A percentile compares a stretch with the other conserved stretches of the same genome.
Evolutionary conservation across 139 green algal genomes (phyloP).

Genomic region (Micromonas pusilla): DNA sequence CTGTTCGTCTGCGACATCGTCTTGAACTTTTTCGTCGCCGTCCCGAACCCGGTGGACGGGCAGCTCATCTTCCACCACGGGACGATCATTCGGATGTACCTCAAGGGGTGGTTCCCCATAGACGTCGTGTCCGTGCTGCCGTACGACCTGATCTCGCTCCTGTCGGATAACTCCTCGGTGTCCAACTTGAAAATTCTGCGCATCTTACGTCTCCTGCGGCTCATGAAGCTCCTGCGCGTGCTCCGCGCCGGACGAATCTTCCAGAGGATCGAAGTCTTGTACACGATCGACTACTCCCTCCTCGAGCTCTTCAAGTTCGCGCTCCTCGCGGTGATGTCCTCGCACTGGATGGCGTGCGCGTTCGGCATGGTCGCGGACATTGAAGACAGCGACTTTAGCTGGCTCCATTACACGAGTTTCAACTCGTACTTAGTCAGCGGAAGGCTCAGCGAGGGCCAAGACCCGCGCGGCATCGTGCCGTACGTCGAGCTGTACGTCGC

Average conservation of each 20-base stretch:
- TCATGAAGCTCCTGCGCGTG: conserved; percentile 27
- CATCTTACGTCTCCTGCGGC: conserved; percentile 20
- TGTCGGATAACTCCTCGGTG: neutral
- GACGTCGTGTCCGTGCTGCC: conserved; percentile 30
- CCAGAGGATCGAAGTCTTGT: conserved; percentile 4
- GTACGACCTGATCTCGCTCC: conserved; percentile 21
- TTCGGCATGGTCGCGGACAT: conserved; percentile 21
- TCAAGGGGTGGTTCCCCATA: conserved; percentile 21
- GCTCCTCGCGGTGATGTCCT: conserved; percentile 2
- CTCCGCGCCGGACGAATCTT: conserved; percentile 18
- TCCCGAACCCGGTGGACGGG: neutral
- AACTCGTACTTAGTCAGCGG: neutral
- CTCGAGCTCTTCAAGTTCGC: conserved; percentile 29
- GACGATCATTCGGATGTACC: neutral
- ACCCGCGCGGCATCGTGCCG: neutral
- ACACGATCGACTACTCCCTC: conserved; percentile 25
- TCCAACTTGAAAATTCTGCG: conserved; percentile 7
- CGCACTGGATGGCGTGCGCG: conserved; percentile 31
- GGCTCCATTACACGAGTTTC: conserved; percentile 11
- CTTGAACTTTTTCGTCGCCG: conserved; percentile 27
- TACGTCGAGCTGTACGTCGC: conserved; percentile 25
- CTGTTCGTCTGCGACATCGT: conserved; percentile 32
- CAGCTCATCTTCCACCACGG: neutral
- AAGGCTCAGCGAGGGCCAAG: neutral
- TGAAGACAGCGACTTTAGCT: neutral